phyloP scores from a whole-genome alignment of 2,329 filamentous ascomycete species.

The Allantophomopsis lycopodina region DNA sequence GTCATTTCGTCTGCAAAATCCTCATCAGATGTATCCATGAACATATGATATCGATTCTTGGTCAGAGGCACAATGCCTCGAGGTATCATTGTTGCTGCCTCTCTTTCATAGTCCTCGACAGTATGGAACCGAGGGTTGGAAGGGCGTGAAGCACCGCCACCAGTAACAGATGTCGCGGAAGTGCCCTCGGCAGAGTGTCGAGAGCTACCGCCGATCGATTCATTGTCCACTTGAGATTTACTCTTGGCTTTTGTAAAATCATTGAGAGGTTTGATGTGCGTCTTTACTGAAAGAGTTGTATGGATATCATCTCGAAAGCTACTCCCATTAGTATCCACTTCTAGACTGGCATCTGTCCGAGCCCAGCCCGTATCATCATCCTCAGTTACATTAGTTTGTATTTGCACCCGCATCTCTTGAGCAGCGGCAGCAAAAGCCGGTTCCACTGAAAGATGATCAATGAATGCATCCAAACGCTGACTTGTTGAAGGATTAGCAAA shows the following conservation, averaged over 20 bases:
- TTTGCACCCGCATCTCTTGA: constrained; percentile 68
- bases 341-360: constrained; percentile 48
- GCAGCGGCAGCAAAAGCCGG: constrained; percentile 76
- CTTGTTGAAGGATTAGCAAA: constrained; percentile 71
- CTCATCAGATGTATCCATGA: constrained; percentile 78
- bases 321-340: constrained; percentile 19
- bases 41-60: constrained; percentile 78
- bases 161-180: constrained; percentile 9
- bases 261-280: background rate
- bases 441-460: constrained; percentile 58
- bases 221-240: constrained; percentile 33
- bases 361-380: constrained; percentile 93
- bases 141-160: constrained; percentile 10
- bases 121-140: constrained; percentile 35
- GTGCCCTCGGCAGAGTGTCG: constrained; percentile 5
- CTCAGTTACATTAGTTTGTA: constrained; percentile 60
- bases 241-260: constrained; percentile 19
- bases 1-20: constrained; percentile 85
- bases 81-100: constrained; percentile 60
- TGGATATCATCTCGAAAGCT: background rate
- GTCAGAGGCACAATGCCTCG: constrained; percentile 56
- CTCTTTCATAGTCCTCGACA: constrained; percentile 68
- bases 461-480: constrained; percentile 60
- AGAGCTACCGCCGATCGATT: constrained; percentile 5
- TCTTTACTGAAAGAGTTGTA: background rate